Evolutionary conservation across 257 asterid genomes (phyloP).

Genomic region (Capsicum rhomboideum): DNA sequence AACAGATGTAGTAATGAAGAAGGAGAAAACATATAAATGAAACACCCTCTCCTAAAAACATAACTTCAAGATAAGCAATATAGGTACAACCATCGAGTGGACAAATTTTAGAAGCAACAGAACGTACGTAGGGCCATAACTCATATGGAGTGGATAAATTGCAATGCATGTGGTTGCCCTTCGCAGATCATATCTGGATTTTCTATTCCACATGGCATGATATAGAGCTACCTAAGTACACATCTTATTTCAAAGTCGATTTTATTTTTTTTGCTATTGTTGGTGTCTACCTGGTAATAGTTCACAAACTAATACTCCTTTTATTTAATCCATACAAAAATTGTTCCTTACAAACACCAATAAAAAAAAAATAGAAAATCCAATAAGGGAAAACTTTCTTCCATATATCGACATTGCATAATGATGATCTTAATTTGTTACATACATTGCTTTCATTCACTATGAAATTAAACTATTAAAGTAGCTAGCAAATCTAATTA

Average conservation of each 20-base stretch:
- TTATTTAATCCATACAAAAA: background rate
- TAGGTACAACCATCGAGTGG: slow-evolving; percentile 17
- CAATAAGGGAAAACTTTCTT: background rate
- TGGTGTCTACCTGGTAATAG: background rate
- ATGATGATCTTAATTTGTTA: background rate
- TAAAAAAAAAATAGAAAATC: background rate
- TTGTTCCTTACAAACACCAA: background rate
- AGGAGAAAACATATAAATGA: background rate
- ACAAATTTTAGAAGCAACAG: slow-evolving; percentile 43
- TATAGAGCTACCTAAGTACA: background rate
- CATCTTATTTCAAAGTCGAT: background rate
- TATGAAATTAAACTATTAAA: background rate
- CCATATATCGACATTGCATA: background rate
- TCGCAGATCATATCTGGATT: slow-evolving; percentile 17
- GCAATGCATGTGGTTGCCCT: slow-evolving; percentile 22
- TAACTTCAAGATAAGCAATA: slow-evolving; percentile 1
- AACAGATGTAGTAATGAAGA: background rate
- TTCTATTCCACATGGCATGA: slow-evolving; percentile 27
- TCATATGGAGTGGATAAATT: background rate
- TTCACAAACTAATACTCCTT: background rate
- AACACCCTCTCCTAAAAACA: background rate
- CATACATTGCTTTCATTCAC: background rate
- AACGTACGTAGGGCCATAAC: slow-evolving; percentile 4
- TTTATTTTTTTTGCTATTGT: background rate
- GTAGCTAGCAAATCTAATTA: background rate